Evolutionary conservation across 2,329 filamentous ascomycete genomes (phyloP).

Genomic region (Neopestalotiopsis clavispora): DNA sequence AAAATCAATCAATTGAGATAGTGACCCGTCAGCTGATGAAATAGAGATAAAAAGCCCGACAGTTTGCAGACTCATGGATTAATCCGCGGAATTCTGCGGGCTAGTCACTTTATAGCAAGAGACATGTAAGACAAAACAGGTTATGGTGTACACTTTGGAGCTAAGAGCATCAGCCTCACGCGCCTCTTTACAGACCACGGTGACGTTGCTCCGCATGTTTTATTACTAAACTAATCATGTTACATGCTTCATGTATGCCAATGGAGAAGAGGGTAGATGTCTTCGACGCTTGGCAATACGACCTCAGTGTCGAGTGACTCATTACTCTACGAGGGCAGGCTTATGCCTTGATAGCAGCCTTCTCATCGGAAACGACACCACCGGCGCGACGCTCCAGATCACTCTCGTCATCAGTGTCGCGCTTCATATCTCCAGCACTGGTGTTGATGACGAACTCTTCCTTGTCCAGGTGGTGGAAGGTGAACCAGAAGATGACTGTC

Average conservation of each 20-base stretch:
- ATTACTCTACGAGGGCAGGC: too few species aligned
- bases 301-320: too few species aligned
- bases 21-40: too few species aligned
- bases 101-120: neutral
- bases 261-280: neutral
- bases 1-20: too few species aligned
- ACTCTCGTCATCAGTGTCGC: conserved; percentile 31
- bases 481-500: conserved; percentile 34
- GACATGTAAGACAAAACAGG: neutral
- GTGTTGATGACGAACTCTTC: conserved; percentile 37
- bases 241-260: too few species aligned
- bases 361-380: conserved; percentile 15
- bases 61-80: neutral
- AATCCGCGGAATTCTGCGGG: neutral
- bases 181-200: neutral
- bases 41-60: too few species aligned
- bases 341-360: conserved; percentile 6
- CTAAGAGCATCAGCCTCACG: neutral
- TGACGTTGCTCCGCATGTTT: neutral
- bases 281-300: neutral
- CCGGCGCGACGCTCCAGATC: conserved; percentile 25
- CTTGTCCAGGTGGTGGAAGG: conserved; percentile 32
- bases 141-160: neutral
- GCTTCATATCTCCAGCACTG: conserved; percentile 33
- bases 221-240: neutral